phyloP scores from a whole-genome alignment of 1,139 yeast genomes.

The Blastobotrys indianensis region DNA sequence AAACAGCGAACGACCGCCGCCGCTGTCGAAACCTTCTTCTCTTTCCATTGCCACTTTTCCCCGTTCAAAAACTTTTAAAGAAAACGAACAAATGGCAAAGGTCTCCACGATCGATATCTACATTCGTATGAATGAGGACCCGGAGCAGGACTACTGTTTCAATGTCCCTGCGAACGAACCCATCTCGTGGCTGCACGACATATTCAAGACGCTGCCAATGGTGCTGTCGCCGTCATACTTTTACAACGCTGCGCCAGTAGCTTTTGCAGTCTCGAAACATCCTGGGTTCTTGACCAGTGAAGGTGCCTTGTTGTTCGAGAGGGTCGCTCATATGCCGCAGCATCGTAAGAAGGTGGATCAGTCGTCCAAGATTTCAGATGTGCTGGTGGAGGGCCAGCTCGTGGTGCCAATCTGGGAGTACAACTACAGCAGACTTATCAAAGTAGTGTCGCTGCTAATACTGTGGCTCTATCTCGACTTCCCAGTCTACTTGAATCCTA shows the following conservation, averaged over 20 bases:
- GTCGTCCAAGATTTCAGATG: slow-evolving; percentile 39
- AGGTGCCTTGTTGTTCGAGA: slow-evolving; percentile 69
- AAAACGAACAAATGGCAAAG: background rate
- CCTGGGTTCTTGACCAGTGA: slow-evolving; percentile 85
- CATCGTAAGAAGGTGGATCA: slow-evolving; percentile 41
- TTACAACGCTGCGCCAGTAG: slow-evolving; percentile 56
- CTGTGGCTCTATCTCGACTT: slow-evolving; percentile 88
- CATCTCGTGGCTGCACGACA: slow-evolving; percentile 52
- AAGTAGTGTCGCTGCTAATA: slow-evolving; percentile 43
- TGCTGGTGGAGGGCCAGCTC: slow-evolving; percentile 86
- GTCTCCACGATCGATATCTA: slow-evolving; percentile 51
- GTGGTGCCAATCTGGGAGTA: slow-evolving; percentile 74
- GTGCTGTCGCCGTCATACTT: slow-evolving; percentile 76
- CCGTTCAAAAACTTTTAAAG: too few species aligned
- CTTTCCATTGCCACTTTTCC: too few species aligned
- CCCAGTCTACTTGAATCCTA: slow-evolving; percentile 83
- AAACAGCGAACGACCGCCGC: too few species aligned
- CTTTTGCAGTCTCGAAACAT: slow-evolving; percentile 58
- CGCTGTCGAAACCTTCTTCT: too few species aligned
- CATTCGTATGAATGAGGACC: slow-evolving; percentile 77
- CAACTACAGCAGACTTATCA: slow-evolving; percentile 44
- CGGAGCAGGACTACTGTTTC: slow-evolving; percentile 86
- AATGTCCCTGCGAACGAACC: slow-evolving; percentile 50
- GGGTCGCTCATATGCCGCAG: slow-evolving; percentile 46
- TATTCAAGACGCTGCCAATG: slow-evolving; percentile 65